These are phyloP conservation scores for Yamadazyma sp. DNA, from an alignment of 1,139 yeast genomes.

Conservation along the genomic window DNA sequence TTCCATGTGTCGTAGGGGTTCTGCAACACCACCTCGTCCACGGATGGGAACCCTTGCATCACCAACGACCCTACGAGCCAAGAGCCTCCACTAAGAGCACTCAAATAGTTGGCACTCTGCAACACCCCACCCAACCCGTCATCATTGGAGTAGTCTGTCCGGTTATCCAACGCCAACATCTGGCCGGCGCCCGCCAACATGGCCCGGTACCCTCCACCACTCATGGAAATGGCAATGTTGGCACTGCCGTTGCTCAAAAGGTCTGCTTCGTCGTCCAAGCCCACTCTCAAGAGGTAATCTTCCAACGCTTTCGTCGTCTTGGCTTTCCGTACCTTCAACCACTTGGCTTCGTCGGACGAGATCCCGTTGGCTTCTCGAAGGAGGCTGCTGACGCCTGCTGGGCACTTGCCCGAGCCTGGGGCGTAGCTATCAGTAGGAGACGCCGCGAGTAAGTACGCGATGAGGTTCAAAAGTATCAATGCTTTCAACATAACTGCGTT, in stretches of 20 bases:
- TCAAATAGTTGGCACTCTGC: constrained; percentile 37
- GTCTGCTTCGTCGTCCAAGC: constrained; percentile 54
- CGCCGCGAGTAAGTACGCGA: constrained; percentile 30
- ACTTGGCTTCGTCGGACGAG: constrained; percentile 35
- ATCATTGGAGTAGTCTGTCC: constrained; percentile 54
- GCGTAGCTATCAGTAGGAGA: constrained; percentile 66
- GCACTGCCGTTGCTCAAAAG: constrained; percentile 39
- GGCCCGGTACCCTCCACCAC: constrained; percentile 94
- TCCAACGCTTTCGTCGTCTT: constrained; percentile 54
- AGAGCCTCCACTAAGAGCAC: constrained; percentile 42
- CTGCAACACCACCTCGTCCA: constrained; percentile 33
- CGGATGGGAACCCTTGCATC: constrained; percentile 34
- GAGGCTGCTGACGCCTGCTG: constrained; percentile 25
- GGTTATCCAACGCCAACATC: constrained; percentile 72
- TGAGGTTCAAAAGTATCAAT: not conserved
- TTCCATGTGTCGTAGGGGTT: constrained; percentile 38
- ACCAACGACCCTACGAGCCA: constrained; percentile 39
- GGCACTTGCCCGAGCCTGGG: constrained; percentile 63
- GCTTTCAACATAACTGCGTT: not conserved
- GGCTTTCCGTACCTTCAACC: constrained; percentile 50
- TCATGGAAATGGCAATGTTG: constrained; percentile 70
- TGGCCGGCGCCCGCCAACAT: constrained; percentile 91
- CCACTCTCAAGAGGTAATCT: constrained; percentile 57
- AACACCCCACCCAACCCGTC: constrained; percentile 35
- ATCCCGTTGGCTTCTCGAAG: constrained; percentile 38